phyloP scores from a whole-genome alignment of 208 protist species.

The Wallacemonas sp. region DNA sequence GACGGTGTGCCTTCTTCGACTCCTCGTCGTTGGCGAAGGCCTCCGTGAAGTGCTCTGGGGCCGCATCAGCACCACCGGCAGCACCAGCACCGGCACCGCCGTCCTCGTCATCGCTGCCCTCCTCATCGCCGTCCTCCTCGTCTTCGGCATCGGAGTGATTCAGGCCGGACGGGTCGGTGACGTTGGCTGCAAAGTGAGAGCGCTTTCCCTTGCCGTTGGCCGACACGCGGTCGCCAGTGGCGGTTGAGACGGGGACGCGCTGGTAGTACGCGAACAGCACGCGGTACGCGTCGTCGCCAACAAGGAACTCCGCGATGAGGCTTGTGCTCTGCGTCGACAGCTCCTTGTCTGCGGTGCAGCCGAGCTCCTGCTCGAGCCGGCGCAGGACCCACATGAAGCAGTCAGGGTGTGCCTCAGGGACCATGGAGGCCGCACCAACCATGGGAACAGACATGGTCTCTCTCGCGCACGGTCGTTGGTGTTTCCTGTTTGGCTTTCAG shows the following conservation, averaged over 20 bases:
- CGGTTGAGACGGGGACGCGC: conserved; percentile 8
- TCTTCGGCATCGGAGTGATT: conserved; percentile 30
- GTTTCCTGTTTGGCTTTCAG: no score
- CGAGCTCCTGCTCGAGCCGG: conserved; percentile 64
- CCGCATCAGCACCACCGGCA: no score
- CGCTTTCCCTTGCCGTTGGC: background rate
- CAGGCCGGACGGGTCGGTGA: conserved; percentile 22
- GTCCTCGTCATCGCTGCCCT: conserved; percentile 20
- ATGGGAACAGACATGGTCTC: background rate
- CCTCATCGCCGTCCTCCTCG: conserved; percentile 5
- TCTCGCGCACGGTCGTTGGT: no score
- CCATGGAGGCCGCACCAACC: conserved; percentile 14
- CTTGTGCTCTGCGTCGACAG: conserved; percentile 49
- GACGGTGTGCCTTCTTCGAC: background rate
- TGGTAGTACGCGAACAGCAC: conserved; percentile 79
- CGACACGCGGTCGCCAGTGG: background rate
- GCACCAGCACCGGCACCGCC: conserved; percentile 8
- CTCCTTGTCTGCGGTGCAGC: conserved; percentile 35
- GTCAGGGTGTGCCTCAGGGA: conserved; percentile 76
- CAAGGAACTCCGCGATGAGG: conserved; percentile 81
- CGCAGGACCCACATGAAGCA: conserved; percentile 78
- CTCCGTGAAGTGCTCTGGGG: background rate
- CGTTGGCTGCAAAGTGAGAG: background rate
- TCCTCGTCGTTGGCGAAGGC: conserved; percentile 1
- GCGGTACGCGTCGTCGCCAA: conserved; percentile 73